A percentile compares a stretch with the other conserved stretches of the same genome.
Evolutionary conservation across 2,329 filamentous ascomycete genomes (phyloP).

Genomic region (Akanthomyces uredinophilus): DNA sequence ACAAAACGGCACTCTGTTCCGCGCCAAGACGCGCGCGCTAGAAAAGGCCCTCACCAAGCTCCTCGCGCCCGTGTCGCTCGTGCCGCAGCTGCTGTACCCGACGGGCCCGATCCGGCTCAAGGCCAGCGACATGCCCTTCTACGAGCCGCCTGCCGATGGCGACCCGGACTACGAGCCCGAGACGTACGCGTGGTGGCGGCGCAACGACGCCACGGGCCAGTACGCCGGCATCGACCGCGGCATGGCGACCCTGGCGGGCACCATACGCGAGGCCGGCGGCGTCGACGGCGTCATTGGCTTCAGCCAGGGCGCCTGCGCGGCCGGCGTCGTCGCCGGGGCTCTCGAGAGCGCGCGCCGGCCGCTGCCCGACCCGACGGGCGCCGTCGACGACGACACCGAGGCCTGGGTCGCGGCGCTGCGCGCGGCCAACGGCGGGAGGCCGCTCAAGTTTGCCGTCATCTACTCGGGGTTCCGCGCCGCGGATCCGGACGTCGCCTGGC

Average conservation of each 20-base stretch:
- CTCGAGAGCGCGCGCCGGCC: constrained; percentile 48
- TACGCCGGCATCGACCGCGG: constrained; percentile 70
- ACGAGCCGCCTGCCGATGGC: constrained; percentile 40
- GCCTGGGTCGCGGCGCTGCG: constrained; percentile 43
- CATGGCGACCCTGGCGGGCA: constrained; percentile 55
- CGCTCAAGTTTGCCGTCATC: constrained; percentile 64
- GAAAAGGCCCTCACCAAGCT: constrained; percentile 74
- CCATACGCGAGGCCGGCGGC: constrained; percentile 58
- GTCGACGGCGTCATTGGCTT: constrained; percentile 80
- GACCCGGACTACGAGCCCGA: constrained; percentile 52
- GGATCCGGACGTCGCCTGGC: constrained; percentile 54
- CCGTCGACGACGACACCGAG: constrained; percentile 23
- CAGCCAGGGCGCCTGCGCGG: constrained; percentile 70
- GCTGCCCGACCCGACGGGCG: constrained; percentile 22
- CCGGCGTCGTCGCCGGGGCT: constrained; percentile 66
- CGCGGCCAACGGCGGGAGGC: constrained; percentile 41
- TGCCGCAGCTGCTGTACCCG: constrained; percentile 58
- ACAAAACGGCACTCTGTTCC: constrained; percentile 81
- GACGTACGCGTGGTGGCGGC: constrained; percentile 78
- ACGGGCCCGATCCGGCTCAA: constrained; percentile 61
- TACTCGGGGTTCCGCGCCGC: constrained; percentile 74
- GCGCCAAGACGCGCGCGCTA: constrained; percentile 80
- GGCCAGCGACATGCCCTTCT: constrained; percentile 65
- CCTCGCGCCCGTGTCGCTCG: constrained; percentile 55
- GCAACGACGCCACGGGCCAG: constrained; percentile 54